Evolutionary conservation across 768 basidiomycete species (phyloP).

Genomic region (Leccinum variicolor): DNA sequence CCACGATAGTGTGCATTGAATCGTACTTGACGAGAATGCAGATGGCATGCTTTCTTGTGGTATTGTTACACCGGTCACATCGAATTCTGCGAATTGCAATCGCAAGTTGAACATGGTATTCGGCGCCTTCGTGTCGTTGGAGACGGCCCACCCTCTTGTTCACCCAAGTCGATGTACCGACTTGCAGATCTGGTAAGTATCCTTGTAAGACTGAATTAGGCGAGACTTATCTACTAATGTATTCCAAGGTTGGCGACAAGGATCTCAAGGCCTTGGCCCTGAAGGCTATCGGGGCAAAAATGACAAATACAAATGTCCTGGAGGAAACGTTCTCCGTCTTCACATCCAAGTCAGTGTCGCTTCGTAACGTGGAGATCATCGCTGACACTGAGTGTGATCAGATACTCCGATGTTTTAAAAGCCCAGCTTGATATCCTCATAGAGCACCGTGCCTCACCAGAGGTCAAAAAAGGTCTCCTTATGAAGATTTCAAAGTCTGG

Average conservation of each 20-base stretch:
- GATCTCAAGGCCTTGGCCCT: conserved; percentile 17
- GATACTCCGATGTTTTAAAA: conserved; percentile 16
- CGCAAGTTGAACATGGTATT: conserved; percentile 7
- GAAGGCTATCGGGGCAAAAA: conserved; percentile 13
- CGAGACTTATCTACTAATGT: neutral
- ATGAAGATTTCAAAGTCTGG: neutral
- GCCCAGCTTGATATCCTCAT: conserved; percentile 17
- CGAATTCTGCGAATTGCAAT: conserved; percentile 15
- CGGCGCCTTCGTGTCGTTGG: neutral
- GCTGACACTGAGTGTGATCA: conserved; percentile 2
- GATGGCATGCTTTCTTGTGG: conserved; percentile 25
- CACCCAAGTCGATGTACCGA: conserved; percentile 38
- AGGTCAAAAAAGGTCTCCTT: conserved; percentile 16
- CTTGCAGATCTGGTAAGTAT: conserved; percentile 30
- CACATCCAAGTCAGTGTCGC: conserved; percentile 18
- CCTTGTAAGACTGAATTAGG: neutral
- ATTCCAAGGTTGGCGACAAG: conserved; percentile 12
- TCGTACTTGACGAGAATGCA: neutral
- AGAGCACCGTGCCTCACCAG: conserved; percentile 1
- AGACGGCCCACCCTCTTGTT: conserved; percentile 19
- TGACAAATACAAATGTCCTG: conserved; percentile 19
- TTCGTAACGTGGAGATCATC: neutral
- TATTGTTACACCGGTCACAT: conserved; percentile 24
- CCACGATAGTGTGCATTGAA: neutral
- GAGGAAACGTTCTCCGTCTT: conserved; percentile 27